Evolutionary conservation across 768 basidiomycete species (phyloP), one percentile per base, ranked within the genome.

Genomic region (Hortiboletus campestris): DNA sequence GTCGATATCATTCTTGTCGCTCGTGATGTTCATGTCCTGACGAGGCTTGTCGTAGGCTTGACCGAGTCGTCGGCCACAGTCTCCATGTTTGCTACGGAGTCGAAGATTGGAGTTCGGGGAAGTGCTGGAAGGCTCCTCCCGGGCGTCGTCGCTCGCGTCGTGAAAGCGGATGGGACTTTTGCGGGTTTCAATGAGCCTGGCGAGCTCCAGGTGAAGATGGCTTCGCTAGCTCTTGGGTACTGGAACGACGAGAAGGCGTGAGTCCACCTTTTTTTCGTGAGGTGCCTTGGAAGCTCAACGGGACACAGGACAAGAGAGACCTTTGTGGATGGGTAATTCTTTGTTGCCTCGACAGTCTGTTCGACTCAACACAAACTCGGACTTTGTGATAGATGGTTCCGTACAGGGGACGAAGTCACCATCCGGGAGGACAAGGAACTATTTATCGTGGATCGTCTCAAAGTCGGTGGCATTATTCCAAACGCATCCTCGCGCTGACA

Each of bases 381-480:
- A 12, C 12, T 31, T 16, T 17, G 46, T 17, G 17, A 8, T 38
- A 85, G 86, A 36, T 89, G 85, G 86, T 74, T 89, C 4, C 76
- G 75, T 49, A 89, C 88, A 0, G 88, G 86, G 1, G 86, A 88
- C 60, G 82, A 86, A 64, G 86, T 79, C 4, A 68, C 72, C 49
- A 78, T 88, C 47, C 75, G 78, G 49, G 66, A 76, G 61, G 77
- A 84, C 53, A 75, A 76, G 8, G 83, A 87, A 52, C 56, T 88
- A 5, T 82, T 81, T 62, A 77, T 88, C 41, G 67, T 85, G 13
- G 86, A 88, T 64, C 76, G 86, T 32, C 65, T 87, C 28, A 88
- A 89, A 75, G 84, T 80, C 20, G 3, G 58, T 56, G 47, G 19
- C 11, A 6, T 22, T 7, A 11, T 46, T 22, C 14, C 19, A n/a